phyloP scores from a whole-genome alignment of 1,139 yeast species.

The Taiozyma sp. region DNA sequence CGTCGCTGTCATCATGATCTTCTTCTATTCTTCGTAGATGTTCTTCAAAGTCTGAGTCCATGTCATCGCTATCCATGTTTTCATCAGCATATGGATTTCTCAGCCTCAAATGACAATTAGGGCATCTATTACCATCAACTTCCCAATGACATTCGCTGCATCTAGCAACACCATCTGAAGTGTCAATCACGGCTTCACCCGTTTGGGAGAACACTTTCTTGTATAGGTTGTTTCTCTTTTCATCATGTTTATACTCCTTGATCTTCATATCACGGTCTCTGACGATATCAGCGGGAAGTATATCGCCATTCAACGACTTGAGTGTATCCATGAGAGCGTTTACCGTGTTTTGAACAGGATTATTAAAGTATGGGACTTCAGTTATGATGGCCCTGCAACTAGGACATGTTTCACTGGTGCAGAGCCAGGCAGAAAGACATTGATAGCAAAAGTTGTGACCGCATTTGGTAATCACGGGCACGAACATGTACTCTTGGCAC shows the following conservation, averaged over 20 bases:
- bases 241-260: conserved; percentile 36
- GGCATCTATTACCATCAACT: conserved; percentile 51
- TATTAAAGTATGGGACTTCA: conserved; percentile 41
- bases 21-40: conserved; percentile 1
- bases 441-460: conserved; percentile 35
- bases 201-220: conserved; percentile 44
- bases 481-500: conserved; percentile 31
- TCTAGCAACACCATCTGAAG: conserved; percentile 75
- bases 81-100: conserved; percentile 6
- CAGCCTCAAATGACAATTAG: conserved; percentile 42
- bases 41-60: conserved; percentile 9
- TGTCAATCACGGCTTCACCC: conserved; percentile 53
- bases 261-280: conserved; percentile 22
- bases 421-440: conserved; percentile 50
- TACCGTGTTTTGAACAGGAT: conserved; percentile 28
- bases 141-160: conserved; percentile 87
- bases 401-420: conserved; percentile 48
- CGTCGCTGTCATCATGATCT: conserved; percentile 10
- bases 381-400: conserved; percentile 44
- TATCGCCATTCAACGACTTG: conserved; percentile 24
- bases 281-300: conserved; percentile 22
- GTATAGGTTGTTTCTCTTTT: conserved; percentile 34
- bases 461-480: conserved; percentile 30
- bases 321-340: conserved; percentile 26
- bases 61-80: conserved; percentile 1